Conservation (phyloP, 1,139 yeast species). For the Arxiozyma heterogenica region DNA sequence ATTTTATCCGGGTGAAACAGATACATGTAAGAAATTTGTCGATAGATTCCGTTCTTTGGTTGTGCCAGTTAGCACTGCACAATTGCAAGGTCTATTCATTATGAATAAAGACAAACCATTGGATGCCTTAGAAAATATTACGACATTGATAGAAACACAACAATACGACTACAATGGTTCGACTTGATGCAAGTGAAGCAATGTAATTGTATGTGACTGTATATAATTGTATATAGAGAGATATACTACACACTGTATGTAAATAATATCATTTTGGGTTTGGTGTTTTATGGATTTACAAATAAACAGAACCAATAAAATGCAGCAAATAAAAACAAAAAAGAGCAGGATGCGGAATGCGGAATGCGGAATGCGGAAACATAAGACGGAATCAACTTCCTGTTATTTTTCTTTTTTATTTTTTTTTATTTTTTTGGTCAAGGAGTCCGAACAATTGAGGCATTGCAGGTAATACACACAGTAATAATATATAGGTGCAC, state of each 20-base stretch:
- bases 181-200: not conserved
- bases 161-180: not conserved
- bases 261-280: not conserved
- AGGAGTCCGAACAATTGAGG: too few relatives aligned
- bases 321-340: too few relatives aligned
- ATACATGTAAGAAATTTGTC: constrained; percentile 56
- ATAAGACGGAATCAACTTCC: too few relatives aligned
- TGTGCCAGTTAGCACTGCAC: constrained; percentile 72
- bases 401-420: too few relatives aligned
- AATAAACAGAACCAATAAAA: too few relatives aligned
- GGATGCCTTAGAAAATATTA: constrained; percentile 61
- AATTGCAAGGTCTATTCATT: constrained; percentile 88
- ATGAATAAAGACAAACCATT: constrained; percentile 80
- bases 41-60: constrained; percentile 2
- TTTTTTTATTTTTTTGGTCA: too few relatives aligned
- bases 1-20: constrained; percentile 63
- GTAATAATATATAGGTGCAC: too few relatives aligned
- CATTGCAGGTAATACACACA: too few relatives aligned
- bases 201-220: not conserved
- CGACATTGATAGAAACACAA: constrained; percentile 1
- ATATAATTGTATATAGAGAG: not conserved
- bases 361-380: too few relatives aligned
- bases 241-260: not conserved
- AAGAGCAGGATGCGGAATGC: too few relatives aligned
- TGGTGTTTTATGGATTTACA: too few relatives aligned